These are phyloP conservation scores for Croton laevigatus DNA, from an alignment of 441 rosid species.

Conservation along the genomic window DNA sequence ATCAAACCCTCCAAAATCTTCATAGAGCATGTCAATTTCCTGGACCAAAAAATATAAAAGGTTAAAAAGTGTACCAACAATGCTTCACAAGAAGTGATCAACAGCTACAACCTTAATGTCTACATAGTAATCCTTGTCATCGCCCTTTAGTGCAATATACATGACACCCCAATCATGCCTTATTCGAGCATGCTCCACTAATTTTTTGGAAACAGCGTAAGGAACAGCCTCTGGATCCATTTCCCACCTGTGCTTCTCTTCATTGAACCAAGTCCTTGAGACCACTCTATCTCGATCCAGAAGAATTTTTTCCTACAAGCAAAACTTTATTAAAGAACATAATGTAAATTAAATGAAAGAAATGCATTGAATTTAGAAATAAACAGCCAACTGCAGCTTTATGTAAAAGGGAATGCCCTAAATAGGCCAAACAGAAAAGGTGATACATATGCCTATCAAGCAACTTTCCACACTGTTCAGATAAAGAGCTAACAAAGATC, in stretches of 20 bases:
- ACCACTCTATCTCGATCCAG: conserved; percentile 89
- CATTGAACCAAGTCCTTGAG: conserved; percentile 86
- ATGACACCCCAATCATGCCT: conserved; percentile 96
- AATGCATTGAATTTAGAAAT: conserved; percentile 8
- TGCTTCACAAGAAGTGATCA: conserved; percentile 18
- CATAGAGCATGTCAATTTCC: conserved; percentile 86
- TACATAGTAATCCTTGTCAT: conserved; percentile 70
- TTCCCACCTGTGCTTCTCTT: conserved; percentile 83
- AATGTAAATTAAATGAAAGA: conserved; percentile 9
- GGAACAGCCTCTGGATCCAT: conserved; percentile 87
- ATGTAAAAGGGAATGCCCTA: background rate
- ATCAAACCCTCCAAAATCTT: conserved; percentile 94
- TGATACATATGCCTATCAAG: background rate
- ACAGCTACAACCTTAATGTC: conserved; percentile 63
- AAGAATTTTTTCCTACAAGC: conserved; percentile 73
- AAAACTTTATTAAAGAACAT: conserved; percentile 12
- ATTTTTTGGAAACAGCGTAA: conserved; percentile 80
- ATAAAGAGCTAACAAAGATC: background rate
- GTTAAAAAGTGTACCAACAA: conserved; percentile 26
- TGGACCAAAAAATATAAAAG: conserved; percentile 37
- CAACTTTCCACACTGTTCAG: conserved; percentile 1
- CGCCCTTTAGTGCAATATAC: conserved; percentile 81
- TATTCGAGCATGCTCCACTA: conserved; percentile 74
- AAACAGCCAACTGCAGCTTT: background rate
- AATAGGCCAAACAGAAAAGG: background rate